A percentile compares a stretch with the other conserved stretches of the same genome.
phyloP scores from a whole-genome alignment of 2,329 filamentous ascomycete genomes.

The Sporothrix humicola region DNA sequence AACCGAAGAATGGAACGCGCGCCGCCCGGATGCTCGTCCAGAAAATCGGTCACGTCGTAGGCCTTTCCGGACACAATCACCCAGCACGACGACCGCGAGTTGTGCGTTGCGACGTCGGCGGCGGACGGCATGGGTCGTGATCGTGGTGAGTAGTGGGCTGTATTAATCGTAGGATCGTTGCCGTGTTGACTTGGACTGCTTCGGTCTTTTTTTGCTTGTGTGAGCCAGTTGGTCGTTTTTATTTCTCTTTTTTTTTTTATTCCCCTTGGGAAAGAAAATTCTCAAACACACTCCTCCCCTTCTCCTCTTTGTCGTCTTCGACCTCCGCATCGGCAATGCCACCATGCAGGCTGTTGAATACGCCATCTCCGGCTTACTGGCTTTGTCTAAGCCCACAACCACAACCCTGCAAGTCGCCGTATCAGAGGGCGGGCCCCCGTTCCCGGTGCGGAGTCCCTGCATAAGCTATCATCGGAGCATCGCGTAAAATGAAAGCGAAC shows the following conservation, averaged over 20 bases:
- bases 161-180: background rate
- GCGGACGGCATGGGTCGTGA: background rate
- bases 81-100: constrained; percentile 22
- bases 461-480: constrained; percentile 5
- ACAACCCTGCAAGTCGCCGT: background rate
- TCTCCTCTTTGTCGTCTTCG: background rate
- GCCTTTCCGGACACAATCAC: constrained; percentile 19
- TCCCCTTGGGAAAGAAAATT: background rate
- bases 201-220: background rate
- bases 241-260: background rate
- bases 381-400: constrained; percentile 2
- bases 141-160: background rate
- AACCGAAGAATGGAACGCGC: background rate
- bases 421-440: background rate
- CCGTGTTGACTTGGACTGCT: too few relatives aligned
- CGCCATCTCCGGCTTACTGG: constrained; percentile 21
- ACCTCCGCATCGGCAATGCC: constrained; percentile 17
- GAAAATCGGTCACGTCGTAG: constrained; percentile 22
- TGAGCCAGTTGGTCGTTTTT: too few relatives aligned
- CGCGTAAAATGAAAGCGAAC: background rate
- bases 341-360: constrained; percentile 16
- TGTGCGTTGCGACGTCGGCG: constrained; percentile 18
- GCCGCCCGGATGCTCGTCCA: constrained; percentile 25
- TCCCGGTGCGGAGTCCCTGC: constrained; percentile 17
- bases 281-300: background rate